Base-by-base conservation (phyloP, 2,329 filamentous ascomycete species). In the Elsinoe perseae region DNA sequence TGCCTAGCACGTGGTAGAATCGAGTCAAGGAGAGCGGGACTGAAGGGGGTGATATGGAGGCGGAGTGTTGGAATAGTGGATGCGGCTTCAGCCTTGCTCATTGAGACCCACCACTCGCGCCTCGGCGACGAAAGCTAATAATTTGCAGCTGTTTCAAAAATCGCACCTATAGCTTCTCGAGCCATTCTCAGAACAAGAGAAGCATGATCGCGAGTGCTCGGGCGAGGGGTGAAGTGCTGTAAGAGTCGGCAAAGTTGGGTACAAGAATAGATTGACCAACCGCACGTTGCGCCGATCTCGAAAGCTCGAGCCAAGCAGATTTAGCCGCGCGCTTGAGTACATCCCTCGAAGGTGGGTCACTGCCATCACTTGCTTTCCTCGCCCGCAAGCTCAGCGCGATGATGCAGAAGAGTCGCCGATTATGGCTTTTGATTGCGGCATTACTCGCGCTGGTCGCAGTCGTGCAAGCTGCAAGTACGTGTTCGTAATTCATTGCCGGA, bases 21-120 rank as follows among this genome's bases (percentile, higher is more conserved):
- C 50, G 85, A 77, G 56, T 81, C 79, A 57, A 93, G 76, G 16
- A 97, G 80, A 6, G 85, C 81, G 36, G 85, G 76, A 65, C 85
- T 89, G 63, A 98, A 80, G 48, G 93, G 93, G 14, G 88, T 86
- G 64, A 98, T 93, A 73, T 98, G 89, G 54, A 98, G 80, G 64
- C 89, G 81, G 48, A 72, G 68, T 16, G 65, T 63, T 25, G 57
- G 61, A n/a, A 57, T 12, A 8, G 56, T 44, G 44, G 59, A 58
- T 32, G 53, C 53, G 53, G 53, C 38, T 56, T 7, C 53, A 56
- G 53, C 53, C 53, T 56, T 36, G 40, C 42, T 40, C 53, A 56
- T 56, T 28, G 30, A 21, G 25, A 30, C 53, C 21, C 18, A 30
- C 25, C 12, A 36, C 25, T 7, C 43, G 18, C 43, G 21, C 16